Evolutionary conservation across 108 stramenopile genomes (phyloP).

Genomic region (Fistulifera solaris): DNA sequence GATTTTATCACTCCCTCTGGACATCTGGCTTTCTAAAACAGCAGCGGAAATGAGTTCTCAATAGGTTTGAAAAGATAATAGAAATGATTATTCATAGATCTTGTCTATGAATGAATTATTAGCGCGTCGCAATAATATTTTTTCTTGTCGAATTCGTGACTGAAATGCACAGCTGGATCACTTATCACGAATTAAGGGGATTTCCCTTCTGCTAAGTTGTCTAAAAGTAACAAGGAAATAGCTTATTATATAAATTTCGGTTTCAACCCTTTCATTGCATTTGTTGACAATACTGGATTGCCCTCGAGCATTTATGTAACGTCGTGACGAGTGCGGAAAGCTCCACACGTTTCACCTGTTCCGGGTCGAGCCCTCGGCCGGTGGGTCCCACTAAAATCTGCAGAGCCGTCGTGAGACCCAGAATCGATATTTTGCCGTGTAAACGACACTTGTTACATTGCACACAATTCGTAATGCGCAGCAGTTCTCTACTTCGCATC

Average conservation of each 20-base stretch:
- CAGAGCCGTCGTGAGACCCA: constrained; percentile 85
- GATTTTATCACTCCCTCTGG: no score
- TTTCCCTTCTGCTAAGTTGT: no score
- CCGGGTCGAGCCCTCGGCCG: constrained; percentile 56
- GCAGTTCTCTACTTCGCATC: constrained; percentile 80
- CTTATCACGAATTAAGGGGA: no score
- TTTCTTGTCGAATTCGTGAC: no score
- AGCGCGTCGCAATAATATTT: no score
- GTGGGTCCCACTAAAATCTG: constrained; percentile 63
- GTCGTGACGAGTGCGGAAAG: constrained; percentile 74
- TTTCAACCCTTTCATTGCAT: constrained; percentile 24
- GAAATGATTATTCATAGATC: no score
- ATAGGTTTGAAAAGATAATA: no score
- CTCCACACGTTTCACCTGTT: constrained; percentile 72
- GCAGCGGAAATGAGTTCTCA: no score
- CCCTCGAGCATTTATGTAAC: constrained; percentile 69
- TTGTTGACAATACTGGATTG: constrained; percentile 65
- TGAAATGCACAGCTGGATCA: no score
- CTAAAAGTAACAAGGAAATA: no score
- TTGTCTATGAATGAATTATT: no score
- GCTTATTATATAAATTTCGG: background rate
- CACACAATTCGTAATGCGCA: constrained; percentile 95
- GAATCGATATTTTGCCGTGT: constrained; percentile 80
- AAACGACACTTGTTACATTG: constrained; percentile 96
- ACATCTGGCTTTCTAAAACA: no score